A percentile compares a stretch with the other conserved stretches of the same genome.
Evolutionary conservation across 768 basidiomycete genomes (phyloP).

Genomic region (Naganishia vishniacii): DNA sequence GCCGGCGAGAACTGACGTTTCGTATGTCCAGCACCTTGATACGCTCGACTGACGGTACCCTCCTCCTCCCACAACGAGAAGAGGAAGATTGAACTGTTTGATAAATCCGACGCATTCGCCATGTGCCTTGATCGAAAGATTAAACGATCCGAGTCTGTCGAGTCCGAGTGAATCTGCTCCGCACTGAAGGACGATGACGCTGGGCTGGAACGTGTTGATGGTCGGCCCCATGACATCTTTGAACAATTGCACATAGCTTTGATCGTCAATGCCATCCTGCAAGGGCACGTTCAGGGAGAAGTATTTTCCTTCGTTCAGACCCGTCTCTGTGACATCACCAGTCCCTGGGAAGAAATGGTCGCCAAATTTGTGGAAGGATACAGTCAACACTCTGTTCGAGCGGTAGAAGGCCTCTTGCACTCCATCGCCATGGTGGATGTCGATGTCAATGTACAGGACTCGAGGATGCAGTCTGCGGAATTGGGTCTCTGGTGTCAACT

Average conservation of each 20-base stretch:
- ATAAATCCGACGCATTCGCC: constrained; percentile 98
- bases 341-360: constrained; percentile 98
- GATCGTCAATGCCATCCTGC: constrained; percentile 93
- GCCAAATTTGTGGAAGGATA: constrained; percentile 98
- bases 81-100: constrained; percentile 79
- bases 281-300: constrained; percentile 93
- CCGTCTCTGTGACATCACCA: constrained; percentile 87
- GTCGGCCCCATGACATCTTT: constrained; percentile 94
- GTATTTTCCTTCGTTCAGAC: constrained; percentile 73
- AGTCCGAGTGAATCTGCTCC: constrained; percentile 94
- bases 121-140: constrained; percentile 92
- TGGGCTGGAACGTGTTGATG: constrained; percentile 78
- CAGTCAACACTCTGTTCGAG: constrained; percentile 95
- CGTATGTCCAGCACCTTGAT: constrained; percentile 97
- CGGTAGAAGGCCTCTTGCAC: constrained; percentile 98
- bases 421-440: constrained; percentile 97
- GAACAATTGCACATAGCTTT: constrained; percentile 91
- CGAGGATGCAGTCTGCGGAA: constrained; percentile 83
- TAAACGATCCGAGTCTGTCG: constrained; percentile 93
- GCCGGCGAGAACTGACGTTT: constrained; percentile 86
- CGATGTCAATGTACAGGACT: constrained; percentile 96
- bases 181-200: constrained; percentile 88
- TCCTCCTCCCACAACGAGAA: constrained; percentile 88
- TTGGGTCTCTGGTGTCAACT: too few species aligned
- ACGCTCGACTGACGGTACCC: constrained; percentile 97